Conservation (phyloP, 345 rosid species). For the Rhizophora apiculata region DNA sequence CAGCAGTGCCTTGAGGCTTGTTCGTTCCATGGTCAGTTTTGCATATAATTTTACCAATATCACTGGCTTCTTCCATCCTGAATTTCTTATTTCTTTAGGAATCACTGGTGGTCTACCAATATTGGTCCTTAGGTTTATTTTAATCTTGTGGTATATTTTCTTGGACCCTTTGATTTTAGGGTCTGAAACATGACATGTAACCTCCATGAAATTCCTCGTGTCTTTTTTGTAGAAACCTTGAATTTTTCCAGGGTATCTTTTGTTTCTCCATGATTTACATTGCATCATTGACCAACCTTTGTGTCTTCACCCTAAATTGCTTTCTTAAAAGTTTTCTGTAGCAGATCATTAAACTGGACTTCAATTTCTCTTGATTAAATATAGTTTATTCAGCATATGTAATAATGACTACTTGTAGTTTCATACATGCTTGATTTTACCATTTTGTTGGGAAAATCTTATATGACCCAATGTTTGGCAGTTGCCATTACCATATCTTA, state of each 20-base stretch:
- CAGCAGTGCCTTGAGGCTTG: slow-evolving; percentile 95
- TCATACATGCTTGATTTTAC: background rate
- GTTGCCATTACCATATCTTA: slow-evolving; percentile 86
- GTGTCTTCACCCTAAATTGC: background rate
- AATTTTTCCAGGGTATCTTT: background rate
- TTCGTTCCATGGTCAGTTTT: slow-evolving; percentile 85
- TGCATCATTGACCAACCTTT: background rate
- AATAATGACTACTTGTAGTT: background rate
- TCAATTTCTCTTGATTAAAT: background rate
- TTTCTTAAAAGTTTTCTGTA: background rate
- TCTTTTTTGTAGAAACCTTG: background rate
- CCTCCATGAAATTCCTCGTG: background rate
- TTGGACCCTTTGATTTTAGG: background rate
- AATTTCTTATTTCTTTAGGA: background rate
- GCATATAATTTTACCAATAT: background rate
- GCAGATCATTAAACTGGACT: background rate
- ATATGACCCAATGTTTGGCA: slow-evolving; percentile 33
- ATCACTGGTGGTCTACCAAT: background rate
- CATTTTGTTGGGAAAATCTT: slow-evolving; percentile 5
- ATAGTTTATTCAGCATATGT: background rate
- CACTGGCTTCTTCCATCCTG: background rate
- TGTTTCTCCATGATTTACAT: background rate
- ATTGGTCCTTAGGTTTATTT: background rate
- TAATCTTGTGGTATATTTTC: background rate
- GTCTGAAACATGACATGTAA: background rate